These are phyloP conservation scores for Thinopyrum elongatum DNA, from an alignment of 176 grass and related monocot genomes.

Conservation along the genomic window DNA sequence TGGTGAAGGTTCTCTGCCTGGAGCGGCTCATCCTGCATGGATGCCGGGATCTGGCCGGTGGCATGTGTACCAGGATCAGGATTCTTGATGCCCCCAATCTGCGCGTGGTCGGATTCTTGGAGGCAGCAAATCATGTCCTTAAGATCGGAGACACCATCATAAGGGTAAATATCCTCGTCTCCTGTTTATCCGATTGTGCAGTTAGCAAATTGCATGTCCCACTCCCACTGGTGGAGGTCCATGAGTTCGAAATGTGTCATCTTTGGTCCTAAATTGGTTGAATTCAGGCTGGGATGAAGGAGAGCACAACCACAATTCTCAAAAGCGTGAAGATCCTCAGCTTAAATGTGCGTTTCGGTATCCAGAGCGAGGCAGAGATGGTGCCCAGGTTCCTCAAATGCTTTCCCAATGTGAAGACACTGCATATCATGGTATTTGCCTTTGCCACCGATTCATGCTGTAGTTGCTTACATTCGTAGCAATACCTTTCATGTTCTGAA, in stretches of 20 bases:
- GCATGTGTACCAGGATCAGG: neutral
- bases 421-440: neutral
- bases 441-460: neutral
- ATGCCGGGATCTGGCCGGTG: neutral
- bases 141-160: neutral
- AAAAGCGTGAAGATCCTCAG: neutral
- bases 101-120: neutral
- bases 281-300: neutral
- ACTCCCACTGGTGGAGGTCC: neutral
- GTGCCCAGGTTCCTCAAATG: slow-evolving; percentile 9
- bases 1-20: neutral
- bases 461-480: neutral
- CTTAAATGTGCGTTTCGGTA: neutral
- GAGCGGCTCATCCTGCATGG: neutral
- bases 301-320: neutral
- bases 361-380: neutral
- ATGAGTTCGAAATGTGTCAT: neutral
- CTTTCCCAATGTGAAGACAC: neutral
- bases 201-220: neutral
- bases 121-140: neutral
- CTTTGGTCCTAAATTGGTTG: neutral
- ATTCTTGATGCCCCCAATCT: slow-evolving; percentile 6
- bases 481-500: neutral
- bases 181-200: neutral
- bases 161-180: neutral